Conservation (phyloP, 345 rosid genomes). For the Salix suchowensis region DNA sequence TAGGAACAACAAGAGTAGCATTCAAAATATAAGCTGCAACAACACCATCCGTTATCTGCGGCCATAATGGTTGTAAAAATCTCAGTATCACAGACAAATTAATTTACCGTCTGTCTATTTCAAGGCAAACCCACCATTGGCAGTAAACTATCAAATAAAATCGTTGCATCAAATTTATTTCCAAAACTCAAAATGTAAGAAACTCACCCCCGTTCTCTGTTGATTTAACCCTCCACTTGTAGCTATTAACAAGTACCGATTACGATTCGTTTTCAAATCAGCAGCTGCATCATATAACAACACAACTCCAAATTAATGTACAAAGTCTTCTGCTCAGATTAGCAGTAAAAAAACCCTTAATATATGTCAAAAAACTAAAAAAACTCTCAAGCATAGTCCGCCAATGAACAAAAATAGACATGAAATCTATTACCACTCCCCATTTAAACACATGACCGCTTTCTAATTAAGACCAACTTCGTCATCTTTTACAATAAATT, state of each 20-base stretch:
- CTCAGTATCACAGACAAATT: constrained; percentile 6
- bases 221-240: constrained; percentile 97
- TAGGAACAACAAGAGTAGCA: constrained; percentile 87
- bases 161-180: not conserved
- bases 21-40: constrained; percentile 89
- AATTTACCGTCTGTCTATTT: not conserved
- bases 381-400: not conserved
- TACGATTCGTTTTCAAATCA: constrained; percentile 41
- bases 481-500: not conserved
- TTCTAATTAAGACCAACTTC: not conserved
- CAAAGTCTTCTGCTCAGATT: not conserved
- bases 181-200: not conserved
- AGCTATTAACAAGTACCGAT: constrained; percentile 70
- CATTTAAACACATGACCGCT: not conserved
- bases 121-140: not conserved
- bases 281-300: constrained; percentile 38
- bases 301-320: constrained; percentile 11
- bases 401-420: not conserved
- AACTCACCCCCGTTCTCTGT: constrained; percentile 85
- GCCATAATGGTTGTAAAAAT: not conserved
- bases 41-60: constrained; percentile 85
- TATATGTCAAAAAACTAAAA: no score
- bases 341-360: not conserved
- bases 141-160: not conserved
- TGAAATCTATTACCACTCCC: not conserved